Evolutionary conservation across 257 asterid genomes (phyloP).

Genomic region (Coffea eugenioides): DNA sequence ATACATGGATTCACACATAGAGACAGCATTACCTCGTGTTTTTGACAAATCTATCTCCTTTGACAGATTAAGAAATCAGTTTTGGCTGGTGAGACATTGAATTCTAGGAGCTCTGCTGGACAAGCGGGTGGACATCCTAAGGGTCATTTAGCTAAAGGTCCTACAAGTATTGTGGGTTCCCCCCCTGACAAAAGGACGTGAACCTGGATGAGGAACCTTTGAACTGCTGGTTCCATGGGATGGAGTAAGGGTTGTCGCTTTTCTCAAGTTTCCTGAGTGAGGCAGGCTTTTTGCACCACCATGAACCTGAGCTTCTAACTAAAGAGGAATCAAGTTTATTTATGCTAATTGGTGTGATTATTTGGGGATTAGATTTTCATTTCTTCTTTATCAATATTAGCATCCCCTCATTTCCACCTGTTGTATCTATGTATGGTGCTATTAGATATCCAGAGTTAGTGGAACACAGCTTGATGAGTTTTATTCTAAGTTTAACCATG

Average conservation of each 20-base stretch:
- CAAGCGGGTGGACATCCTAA: constrained; percentile 61
- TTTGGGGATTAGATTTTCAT: too few species aligned
- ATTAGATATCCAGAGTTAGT: too few species aligned
- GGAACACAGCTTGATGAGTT: too few species aligned
- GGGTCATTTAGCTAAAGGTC: constrained; percentile 62
- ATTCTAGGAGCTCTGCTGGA: constrained; percentile 51
- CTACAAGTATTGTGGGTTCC: constrained; percentile 52
- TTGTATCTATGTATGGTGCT: too few species aligned
- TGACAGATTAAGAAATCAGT: constrained; percentile 72
- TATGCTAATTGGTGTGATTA: too few species aligned
- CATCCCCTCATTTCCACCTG: too few species aligned
- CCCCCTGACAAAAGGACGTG: constrained; percentile 62
- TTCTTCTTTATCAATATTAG: too few species aligned
- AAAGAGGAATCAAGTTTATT: background rate
- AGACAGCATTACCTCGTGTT: background rate
- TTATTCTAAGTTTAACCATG: too few species aligned
- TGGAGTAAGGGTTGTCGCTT: constrained; percentile 9
- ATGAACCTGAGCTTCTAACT: too few species aligned
- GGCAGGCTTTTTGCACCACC: background rate
- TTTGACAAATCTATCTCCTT: background rate
- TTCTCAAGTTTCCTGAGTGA: background rate
- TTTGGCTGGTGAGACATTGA: constrained; percentile 34
- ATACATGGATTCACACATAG: background rate
- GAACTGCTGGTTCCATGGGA: background rate
- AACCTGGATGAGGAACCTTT: constrained; percentile 43